A percentile compares a stretch with the other conserved stretches of the same genome.
phyloP scores from a whole-genome alignment of 176 grass and related monocot species.

The Carex kokanica region DNA sequence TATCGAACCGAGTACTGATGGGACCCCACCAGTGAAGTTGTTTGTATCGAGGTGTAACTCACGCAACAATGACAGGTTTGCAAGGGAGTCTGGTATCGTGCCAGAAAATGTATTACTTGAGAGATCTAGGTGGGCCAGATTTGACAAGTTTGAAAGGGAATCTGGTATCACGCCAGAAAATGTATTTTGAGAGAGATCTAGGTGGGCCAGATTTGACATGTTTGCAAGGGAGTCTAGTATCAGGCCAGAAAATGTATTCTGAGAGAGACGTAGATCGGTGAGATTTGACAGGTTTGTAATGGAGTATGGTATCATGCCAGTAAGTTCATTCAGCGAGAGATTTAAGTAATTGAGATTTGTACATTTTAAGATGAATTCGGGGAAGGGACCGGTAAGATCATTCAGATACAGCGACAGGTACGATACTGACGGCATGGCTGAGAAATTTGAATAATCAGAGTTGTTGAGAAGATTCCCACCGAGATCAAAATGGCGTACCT shows the following conservation, averaged over 20 bases:
- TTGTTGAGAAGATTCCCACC: constrained; percentile 25
- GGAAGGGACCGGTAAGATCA: constrained; percentile 23
- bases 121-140: too few relatives aligned
- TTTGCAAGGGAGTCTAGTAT: constrained; percentile 11
- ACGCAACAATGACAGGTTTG: constrained; percentile 34
- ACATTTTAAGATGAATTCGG: constrained; percentile 45
- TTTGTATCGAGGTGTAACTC: constrained; percentile 43
- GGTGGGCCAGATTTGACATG: too few relatives aligned
- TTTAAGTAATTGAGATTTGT: constrained; percentile 38
- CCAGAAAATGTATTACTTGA: too few relatives aligned
- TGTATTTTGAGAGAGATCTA: too few relatives aligned
- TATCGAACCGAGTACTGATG: constrained; percentile 40
- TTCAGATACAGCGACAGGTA: constrained; percentile 32
- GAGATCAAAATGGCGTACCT: constrained; percentile 33
- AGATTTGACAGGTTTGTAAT: constrained; percentile 37
- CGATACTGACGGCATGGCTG: constrained; percentile 18
- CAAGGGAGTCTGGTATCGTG: constrained; percentile 25
- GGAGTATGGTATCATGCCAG: constrained; percentile 36
- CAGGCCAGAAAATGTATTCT: constrained; percentile 38
- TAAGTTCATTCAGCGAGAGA: constrained; percentile 43
- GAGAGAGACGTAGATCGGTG: constrained; percentile 43
- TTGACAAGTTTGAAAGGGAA: too few relatives aligned
- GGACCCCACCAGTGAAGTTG: constrained; percentile 42
- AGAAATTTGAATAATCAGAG: constrained; percentile 36
- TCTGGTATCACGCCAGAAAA: too few relatives aligned